Conservation (phyloP, 1,284 basidiomycete species). For the Agroathelia rolfsii region DNA sequence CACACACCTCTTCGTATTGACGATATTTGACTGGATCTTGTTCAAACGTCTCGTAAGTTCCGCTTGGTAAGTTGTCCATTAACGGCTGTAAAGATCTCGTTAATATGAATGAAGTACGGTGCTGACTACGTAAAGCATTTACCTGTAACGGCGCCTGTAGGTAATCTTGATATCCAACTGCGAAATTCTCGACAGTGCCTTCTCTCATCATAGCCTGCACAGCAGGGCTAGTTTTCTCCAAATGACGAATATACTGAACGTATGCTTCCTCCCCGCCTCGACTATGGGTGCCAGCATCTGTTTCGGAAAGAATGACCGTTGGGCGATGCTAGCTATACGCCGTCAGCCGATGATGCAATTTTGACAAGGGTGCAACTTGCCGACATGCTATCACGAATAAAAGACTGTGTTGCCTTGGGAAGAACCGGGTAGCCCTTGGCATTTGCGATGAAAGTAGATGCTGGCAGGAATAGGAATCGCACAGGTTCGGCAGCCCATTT, state of each 20-base stretch:
- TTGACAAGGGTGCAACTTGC: constrained; percentile 31
- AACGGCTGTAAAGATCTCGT: constrained; percentile 55
- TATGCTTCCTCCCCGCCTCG: constrained; percentile 84
- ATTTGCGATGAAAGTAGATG: constrained; percentile 89
- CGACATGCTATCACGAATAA: constrained; percentile 82
- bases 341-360: constrained; percentile 11
- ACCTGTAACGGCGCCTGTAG: constrained; percentile 92
- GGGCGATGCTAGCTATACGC: constrained; percentile 56
- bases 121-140: constrained; percentile 9
- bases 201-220: constrained; percentile 47
- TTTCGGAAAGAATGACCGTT: constrained; percentile 71
- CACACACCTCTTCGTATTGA: constrained; percentile 83
- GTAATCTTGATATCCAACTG: constrained; percentile 90
- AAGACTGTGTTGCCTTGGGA: constrained; percentile 83
- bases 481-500: constrained; percentile 94
- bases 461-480: constrained; percentile 80
- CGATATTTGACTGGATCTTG: constrained; percentile 95
- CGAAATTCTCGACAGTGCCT: constrained; percentile 81
- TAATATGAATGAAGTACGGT: constrained; percentile 4
- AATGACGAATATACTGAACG: constrained; percentile 79
- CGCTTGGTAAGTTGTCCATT: constrained; percentile 93
- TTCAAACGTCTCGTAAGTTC: constrained; percentile 97
- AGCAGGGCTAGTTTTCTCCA: constrained; percentile 67
- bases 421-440: constrained; percentile 96
- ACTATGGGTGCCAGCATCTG: constrained; percentile 51